phyloP scores from a whole-genome alignment of 2,329 filamentous ascomycete species.

The Tolypocladium paradoxum region DNA sequence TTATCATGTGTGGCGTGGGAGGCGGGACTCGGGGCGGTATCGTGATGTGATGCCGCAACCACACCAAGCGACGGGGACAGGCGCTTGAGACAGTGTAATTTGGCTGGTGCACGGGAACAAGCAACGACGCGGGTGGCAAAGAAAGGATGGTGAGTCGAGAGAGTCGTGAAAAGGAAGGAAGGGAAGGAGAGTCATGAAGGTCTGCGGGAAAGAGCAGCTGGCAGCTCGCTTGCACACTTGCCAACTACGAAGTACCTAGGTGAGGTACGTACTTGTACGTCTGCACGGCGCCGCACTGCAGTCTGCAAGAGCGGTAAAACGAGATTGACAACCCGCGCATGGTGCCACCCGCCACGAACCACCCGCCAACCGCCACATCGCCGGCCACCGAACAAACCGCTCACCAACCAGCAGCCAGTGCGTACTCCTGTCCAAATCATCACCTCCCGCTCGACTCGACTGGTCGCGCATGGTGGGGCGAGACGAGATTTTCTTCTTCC shows the following conservation, averaged over 20 bases:
- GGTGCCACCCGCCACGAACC: not conserved
- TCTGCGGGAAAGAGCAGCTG: not conserved
- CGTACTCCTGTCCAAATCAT: too few species aligned
- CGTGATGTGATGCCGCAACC: not conserved
- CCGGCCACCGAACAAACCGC: not conserved
- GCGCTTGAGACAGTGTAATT: not conserved
- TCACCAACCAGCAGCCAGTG: not conserved
- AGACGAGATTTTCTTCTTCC: not conserved
- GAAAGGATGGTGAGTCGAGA: not conserved
- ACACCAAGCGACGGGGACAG: too few species aligned
- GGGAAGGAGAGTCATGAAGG: not conserved
- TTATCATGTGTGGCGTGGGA: not conserved
- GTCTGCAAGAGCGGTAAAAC: not conserved
- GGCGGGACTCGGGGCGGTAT: not conserved
- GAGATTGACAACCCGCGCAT: not conserved
- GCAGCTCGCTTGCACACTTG: not conserved
- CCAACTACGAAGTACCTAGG: too few species aligned
- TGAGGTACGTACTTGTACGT: too few species aligned
- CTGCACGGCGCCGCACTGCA: too few species aligned
- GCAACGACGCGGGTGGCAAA: not conserved
- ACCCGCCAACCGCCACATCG: slow-evolving; percentile 3
- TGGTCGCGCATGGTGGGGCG: not conserved
- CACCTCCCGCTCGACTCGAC: not conserved
- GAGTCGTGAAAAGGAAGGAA: not conserved
- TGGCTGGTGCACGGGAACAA: not conserved